These are phyloP conservation scores for Geotrichum restrictum DNA, from an alignment of 1,139 yeast genomes.

Conservation along the genomic window DNA sequence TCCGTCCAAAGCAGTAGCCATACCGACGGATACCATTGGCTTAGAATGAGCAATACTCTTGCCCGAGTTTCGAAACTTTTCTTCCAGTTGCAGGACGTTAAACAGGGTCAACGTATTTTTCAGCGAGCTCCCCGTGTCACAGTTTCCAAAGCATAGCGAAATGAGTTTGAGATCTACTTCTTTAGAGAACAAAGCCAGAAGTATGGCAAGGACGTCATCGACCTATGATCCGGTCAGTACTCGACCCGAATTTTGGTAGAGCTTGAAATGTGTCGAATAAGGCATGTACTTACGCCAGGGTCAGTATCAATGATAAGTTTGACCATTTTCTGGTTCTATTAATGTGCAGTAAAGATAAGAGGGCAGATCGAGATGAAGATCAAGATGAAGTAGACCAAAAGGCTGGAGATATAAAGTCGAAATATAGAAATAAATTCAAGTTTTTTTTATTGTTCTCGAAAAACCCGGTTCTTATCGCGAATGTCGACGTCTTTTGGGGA, in stretches of 20 bases:
- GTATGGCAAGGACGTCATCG: conserved; percentile 42
- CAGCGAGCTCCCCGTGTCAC: conserved; percentile 38
- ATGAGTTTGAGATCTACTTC: conserved; percentile 38
- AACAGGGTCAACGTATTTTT: conserved; percentile 40
- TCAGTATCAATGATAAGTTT: conserved; percentile 42
- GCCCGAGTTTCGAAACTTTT: conserved; percentile 29
- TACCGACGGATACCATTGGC: conserved; percentile 40
- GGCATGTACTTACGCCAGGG: conserved; percentile 40
- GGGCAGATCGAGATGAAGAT: too few relatives aligned
- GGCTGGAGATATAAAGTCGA: too few relatives aligned
- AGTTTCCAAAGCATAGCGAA: conserved; percentile 43
- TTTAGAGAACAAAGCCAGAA: conserved; percentile 38
- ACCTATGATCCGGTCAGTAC: conserved; percentile 25
- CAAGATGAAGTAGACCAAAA: too few relatives aligned
- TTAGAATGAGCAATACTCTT: conserved; percentile 15
- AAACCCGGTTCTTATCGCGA: too few relatives aligned
- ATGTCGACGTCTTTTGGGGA: too few relatives aligned
- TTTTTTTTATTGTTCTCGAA: too few relatives aligned
- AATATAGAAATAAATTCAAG: too few relatives aligned
- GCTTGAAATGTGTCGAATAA: not conserved
- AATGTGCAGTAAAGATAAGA: too few relatives aligned
- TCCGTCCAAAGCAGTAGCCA: conserved; percentile 35
- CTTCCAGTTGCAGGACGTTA: conserved; percentile 37
- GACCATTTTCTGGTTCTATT: conserved; percentile 13
- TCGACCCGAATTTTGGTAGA: not conserved